Evolutionary conservation across 2,329 filamentous ascomycete species (phyloP), one percentile per base, ranked within the genome.

Genomic region (Fusarium vanettenii): DNA sequence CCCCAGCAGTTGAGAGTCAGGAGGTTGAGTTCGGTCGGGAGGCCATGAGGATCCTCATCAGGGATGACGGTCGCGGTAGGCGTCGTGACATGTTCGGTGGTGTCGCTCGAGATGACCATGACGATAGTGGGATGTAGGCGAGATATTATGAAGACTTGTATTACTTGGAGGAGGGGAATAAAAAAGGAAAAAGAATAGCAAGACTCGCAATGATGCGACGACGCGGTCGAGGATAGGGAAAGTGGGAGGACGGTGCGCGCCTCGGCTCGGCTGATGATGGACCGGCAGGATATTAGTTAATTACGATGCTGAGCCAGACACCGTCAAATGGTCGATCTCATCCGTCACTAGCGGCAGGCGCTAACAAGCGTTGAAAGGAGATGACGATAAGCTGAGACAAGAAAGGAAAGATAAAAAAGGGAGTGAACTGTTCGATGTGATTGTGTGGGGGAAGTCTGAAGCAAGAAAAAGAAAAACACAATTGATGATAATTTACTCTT

Each of bases 1-100:
- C 97, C 97, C 96, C 97, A 98, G 90, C 95, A 98, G 85, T 99
- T 99, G 82, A 98, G 90, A 6, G 94, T 97, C 75, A 98, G 86
- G 76, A 98, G 88, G 80, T 93, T 92, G 81, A 98, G 89, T 67
- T 92, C 88, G 35, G 85, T 85, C 20, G 89, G 90, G 75, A 80
- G 82, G n/a, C 61, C 48, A 8, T 78, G 73, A 64, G 80, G 77
- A 72, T 81, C 81, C 48, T 73, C 59, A 37, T 75, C 70, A 45
- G 67, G 29, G 61, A 65, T 56, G 59, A 50, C 61, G 57, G 72
- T 71, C 20, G 72, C 75, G 61, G 71, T 73, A 60, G 74, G 70
- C 45, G 73, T 73, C 27, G 72, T 74, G 67, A 75, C 64, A 66
- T 75, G 68, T 50, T 70, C 69, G 56, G 67, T 60, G 29, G 68